Evolutionary conservation across 768 basidiomycete species (phyloP).

Genomic region (Suillus discolor): DNA sequence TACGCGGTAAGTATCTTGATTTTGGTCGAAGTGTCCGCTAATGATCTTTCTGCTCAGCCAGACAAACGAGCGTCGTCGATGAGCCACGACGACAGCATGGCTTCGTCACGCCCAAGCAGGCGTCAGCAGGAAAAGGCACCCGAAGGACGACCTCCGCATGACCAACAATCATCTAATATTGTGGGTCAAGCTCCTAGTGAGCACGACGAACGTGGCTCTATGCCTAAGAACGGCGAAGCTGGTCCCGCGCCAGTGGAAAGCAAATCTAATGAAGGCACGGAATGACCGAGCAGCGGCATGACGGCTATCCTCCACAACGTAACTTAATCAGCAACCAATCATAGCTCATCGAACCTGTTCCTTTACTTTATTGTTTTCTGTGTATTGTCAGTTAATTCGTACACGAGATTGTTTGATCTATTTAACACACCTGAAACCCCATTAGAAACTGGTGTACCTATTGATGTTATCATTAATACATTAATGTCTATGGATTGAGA

Average conservation of each 20-base stretch:
- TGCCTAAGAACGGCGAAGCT: constrained; percentile 19
- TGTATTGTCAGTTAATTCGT: neutral
- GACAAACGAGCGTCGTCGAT: constrained; percentile 42
- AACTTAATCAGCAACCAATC: neutral
- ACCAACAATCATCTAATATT: constrained; percentile 17
- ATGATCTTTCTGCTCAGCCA: constrained; percentile 33
- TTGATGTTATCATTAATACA: neutral
- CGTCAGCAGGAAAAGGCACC: constrained; percentile 78
- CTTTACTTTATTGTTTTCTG: neutral
- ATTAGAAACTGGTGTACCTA: neutral
- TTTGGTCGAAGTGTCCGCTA: constrained; percentile 10
- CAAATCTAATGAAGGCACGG: constrained; percentile 27
- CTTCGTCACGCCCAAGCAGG: constrained; percentile 49
- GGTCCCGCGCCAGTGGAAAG: constrained; percentile 38
- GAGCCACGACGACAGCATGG: constrained; percentile 15
- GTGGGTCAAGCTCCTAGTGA: constrained; percentile 13
- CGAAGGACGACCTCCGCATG: constrained; percentile 48
- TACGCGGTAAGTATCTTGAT: constrained; percentile 54
- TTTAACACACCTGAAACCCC: neutral
- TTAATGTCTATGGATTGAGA: neutral
- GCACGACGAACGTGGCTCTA: constrained; percentile 11
- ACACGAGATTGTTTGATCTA: neutral
- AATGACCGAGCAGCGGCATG: neutral
- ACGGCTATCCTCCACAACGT: neutral
- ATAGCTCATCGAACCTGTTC: neutral